These are phyloP conservation scores for Irpex sp. DNA, from an alignment of 1,284 basidiomycete species.

Conservation along the genomic window DNA sequence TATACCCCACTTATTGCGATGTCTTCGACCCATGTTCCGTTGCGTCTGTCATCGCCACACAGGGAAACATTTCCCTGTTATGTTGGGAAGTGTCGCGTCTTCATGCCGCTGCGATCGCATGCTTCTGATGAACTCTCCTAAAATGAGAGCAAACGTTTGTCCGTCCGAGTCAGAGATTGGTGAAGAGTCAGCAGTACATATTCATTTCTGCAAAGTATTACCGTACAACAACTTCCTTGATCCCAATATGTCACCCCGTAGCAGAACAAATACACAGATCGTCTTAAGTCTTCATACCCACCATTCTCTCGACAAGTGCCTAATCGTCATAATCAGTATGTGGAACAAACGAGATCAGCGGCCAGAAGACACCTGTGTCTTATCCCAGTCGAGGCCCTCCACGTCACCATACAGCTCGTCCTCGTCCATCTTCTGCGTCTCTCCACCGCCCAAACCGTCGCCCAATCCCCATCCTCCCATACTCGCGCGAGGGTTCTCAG, in stretches of 20 bases:
- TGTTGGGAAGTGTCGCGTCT: too few species aligned
- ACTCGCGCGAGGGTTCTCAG: conserved; percentile 37
- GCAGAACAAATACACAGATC: background rate
- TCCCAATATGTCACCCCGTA: background rate
- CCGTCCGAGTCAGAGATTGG: background rate
- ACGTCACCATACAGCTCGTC: conserved; percentile 30
- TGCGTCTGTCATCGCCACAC: too few species aligned
- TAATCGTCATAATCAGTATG: conserved; percentile 18
- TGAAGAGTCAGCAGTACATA: background rate
- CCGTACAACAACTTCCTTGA: background rate
- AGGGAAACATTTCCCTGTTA: too few species aligned
- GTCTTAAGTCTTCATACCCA: conserved; percentile 44
- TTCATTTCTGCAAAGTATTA: background rate
- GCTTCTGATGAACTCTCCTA: background rate
- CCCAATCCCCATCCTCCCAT: conserved; percentile 68
- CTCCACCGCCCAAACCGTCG: conserved; percentile 37
- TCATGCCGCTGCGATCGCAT: background rate
- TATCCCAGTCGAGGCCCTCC: conserved; percentile 54
- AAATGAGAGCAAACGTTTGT: background rate
- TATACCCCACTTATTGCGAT: too few species aligned
- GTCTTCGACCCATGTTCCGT: too few species aligned
- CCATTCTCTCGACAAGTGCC: conserved; percentile 62
- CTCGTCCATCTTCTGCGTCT: conserved; percentile 31
- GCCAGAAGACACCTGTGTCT: conserved; percentile 48
- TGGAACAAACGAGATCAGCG: background rate